Evolutionary conservation across 345 rosid genomes (phyloP).

Genomic region (Stellera chamaejasme): DNA sequence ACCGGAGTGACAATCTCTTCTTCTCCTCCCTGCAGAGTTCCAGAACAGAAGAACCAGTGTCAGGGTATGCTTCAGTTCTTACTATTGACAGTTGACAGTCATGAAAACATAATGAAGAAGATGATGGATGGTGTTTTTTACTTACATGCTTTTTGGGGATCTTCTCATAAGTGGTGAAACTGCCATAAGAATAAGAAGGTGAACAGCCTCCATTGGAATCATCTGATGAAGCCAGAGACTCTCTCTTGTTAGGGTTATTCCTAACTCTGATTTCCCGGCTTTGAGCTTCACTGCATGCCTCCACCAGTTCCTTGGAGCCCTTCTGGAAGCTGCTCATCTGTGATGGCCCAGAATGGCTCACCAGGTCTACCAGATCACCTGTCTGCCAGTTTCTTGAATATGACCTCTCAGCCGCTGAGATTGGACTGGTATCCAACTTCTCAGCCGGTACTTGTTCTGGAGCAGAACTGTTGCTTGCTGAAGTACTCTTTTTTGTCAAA

Average conservation of each 20-base stretch:
- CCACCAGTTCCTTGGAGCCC: constrained; percentile 19
- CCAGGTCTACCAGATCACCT: constrained; percentile 24
- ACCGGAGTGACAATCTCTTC: constrained; percentile 68
- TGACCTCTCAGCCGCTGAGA: constrained; percentile 19
- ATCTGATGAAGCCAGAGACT: constrained; percentile 63
- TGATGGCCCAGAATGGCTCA: constrained; percentile 40
- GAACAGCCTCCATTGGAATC: constrained; percentile 33
- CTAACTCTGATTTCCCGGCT: constrained; percentile 35
- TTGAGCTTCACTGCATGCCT: constrained; percentile 26
- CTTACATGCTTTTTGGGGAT: constrained; percentile 58
- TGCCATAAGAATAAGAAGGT: constrained; percentile 64
- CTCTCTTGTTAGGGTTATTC: constrained; percentile 36
- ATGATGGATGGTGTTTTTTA: not conserved
- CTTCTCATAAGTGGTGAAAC: constrained; percentile 77
- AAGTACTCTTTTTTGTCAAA: constrained; percentile 20
- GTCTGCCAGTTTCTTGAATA: constrained; percentile 24
- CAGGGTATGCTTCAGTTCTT: too few relatives aligned
- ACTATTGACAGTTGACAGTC: too few relatives aligned
- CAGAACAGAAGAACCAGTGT: constrained; percentile 7
- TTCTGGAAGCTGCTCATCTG: constrained; percentile 50
- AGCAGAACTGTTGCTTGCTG: constrained; percentile 8
- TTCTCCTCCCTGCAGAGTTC: constrained; percentile 41
- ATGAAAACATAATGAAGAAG: not conserved
- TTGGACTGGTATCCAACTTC: constrained; percentile 24
- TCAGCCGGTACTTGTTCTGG: constrained; percentile 9